Evolutionary conservation across 2,329 filamentous ascomycete genomes (phyloP), one percentile per base, ranked within the genome.

Genomic region (Pyrenochaeta sp.): DNA sequence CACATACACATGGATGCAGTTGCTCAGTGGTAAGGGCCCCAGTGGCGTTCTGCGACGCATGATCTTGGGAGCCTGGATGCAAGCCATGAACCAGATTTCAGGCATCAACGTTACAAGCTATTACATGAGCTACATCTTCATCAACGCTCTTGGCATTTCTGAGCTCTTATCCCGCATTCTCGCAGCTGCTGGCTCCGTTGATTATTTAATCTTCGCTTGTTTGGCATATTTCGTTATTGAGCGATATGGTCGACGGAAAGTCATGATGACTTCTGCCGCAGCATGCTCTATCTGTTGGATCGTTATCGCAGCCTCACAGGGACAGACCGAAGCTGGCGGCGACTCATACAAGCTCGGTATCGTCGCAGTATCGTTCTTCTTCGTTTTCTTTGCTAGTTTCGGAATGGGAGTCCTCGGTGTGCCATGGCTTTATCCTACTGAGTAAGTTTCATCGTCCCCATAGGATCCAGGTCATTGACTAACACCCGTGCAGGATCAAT

Each of bases 251-350:
- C 77, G 83, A 9, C 76, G 82, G 7, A 39, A 77, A 49, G 74
- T 83, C 46, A 82, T 84, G 81, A 82, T 84, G 75, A 68, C 68
- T 19, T 81, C 78, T 5, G 79, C 82, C n/a, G 73, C 76, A 6
- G 83, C 80, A 9, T 84, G 82, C 56, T 81, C 78, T 1, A 76
- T 80, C 12, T 85, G 82, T 64, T 84, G 81, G 74, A 74, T 81
- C 19, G 67, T 82, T 8, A 84, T 84, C 50, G 78, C 81, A 0
- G 80, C 82, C 19, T 72, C 80, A 0, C 73, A 82, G 5, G 78
- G 77, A 1, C 66, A 79, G 22, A 75, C 76, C 0, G 77, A 79
- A 49, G 73, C 74, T 15, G 79, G 80, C 5, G 79, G 78, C 0
- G 70, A 83, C 54, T 68, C 68, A 5, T 80, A 82, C 47, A 79